Percentiles rank a stretch among this genome's conserved stretches.
Conservation (phyloP, 75 land plant genomes). For the Picea sitchensis region DNA sequence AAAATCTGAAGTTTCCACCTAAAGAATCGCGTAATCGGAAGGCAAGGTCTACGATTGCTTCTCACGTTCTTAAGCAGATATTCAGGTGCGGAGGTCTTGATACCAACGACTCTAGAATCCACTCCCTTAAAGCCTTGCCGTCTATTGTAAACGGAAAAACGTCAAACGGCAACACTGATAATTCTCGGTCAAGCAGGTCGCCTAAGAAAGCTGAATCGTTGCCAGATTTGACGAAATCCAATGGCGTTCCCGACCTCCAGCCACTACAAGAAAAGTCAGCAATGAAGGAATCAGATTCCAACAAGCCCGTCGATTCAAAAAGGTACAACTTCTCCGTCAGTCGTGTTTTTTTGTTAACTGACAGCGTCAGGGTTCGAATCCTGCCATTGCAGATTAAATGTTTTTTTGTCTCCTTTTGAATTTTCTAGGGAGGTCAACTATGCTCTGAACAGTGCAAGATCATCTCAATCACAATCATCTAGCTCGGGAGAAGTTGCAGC, state of each 20-base stretch:
- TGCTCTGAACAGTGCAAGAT: background rate
- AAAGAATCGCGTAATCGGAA: background rate
- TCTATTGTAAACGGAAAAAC: background rate
- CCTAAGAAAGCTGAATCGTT: background rate
- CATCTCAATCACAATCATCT: background rate
- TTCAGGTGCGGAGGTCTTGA: slow-evolving; percentile 7
- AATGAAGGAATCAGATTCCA: background rate
- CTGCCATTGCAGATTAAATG: background rate
- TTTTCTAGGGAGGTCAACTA: background rate
- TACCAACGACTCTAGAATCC: slow-evolving; percentile 4
- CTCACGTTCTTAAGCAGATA: slow-evolving; percentile 7
- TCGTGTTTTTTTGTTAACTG: background rate
- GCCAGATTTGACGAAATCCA: background rate
- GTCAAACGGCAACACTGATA: background rate
- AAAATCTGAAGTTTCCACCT: background rate
- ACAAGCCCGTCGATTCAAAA: background rate
- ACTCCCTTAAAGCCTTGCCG: background rate
- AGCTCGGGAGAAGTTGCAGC: background rate
- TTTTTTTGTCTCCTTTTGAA: background rate
- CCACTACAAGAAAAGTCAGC: too few relatives aligned
- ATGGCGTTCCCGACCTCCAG: background rate
- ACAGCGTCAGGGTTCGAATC: background rate
- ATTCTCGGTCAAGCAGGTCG: background rate
- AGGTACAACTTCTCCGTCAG: background rate
- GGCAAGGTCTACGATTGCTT: background rate